These are phyloP conservation scores for Mayamaea pseudoterrestris DNA, from an alignment of 108 stramenopile species.

Conservation along the genomic window DNA sequence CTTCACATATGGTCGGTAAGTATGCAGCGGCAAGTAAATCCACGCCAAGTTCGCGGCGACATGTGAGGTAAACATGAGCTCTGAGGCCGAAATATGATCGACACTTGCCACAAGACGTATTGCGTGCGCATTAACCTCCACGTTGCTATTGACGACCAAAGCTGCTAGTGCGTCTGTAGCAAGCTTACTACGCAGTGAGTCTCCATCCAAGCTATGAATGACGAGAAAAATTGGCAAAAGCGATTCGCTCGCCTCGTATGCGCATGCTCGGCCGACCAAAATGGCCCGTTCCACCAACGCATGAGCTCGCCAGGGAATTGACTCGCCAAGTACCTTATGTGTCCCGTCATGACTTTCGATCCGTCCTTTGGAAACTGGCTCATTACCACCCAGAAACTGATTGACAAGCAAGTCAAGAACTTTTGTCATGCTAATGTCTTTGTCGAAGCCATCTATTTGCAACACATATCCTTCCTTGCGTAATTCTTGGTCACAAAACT, in stretches of 20 bases:
- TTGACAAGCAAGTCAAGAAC: constrained; percentile 37
- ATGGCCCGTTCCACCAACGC: constrained; percentile 19
- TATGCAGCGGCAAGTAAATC: constrained; percentile 47
- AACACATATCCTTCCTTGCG: constrained; percentile 21
- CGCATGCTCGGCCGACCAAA: constrained; percentile 27
- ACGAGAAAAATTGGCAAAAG: constrained; percentile 42
- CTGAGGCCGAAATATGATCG: constrained; percentile 56
- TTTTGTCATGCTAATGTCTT: constrained; percentile 24
- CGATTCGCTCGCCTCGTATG: not conserved
- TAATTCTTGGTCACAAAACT: constrained; percentile 30
- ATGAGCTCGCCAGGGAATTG: not conserved
- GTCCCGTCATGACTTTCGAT: not conserved
- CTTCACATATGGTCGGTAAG: constrained; percentile 51
- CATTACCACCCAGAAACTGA: constrained; percentile 23
- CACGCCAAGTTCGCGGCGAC: constrained; percentile 27
- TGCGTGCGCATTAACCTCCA: constrained; percentile 17
- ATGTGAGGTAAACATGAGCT: constrained; percentile 33
- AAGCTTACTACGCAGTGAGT: constrained; percentile 24
- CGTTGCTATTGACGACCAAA: constrained; percentile 36
- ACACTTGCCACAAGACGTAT: constrained; percentile 60
- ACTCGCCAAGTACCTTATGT: not conserved
- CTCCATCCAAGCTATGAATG: constrained; percentile 65
- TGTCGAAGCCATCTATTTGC: constrained; percentile 22
- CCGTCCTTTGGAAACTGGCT: constrained; percentile 2
- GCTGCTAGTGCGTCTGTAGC: constrained; percentile 53